These are phyloP conservation scores for Penicillium turbatum DNA, from an alignment of 495 filamentous ascomycete genomes.

Conservation along the genomic window DNA sequence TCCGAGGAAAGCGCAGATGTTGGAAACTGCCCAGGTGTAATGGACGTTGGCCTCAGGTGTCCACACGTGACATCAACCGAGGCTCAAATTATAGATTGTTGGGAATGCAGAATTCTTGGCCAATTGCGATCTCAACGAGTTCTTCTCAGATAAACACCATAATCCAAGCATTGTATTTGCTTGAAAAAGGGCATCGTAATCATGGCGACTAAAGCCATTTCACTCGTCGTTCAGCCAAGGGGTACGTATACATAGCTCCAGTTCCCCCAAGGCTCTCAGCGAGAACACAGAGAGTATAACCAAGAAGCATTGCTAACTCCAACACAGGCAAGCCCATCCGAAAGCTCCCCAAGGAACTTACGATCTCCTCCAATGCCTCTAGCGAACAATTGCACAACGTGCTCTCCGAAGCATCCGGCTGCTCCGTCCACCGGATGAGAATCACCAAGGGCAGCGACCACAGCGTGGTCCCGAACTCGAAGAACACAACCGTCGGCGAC, in stretches of 20 bases:
- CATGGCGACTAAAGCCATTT: slow-evolving; percentile 35
- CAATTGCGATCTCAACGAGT: slow-evolving; percentile 9
- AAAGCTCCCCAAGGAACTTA: slow-evolving; percentile 64
- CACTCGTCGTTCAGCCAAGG: slow-evolving; percentile 37
- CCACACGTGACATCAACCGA: slow-evolving; percentile 16
- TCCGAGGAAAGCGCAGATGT: neutral
- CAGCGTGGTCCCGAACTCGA: slow-evolving; percentile 62
- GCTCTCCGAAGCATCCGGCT: slow-evolving; percentile 51
- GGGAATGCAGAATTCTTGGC: slow-evolving; percentile 4
- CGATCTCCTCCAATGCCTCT: slow-evolving; percentile 55
- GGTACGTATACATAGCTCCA: slow-evolving; percentile 27
- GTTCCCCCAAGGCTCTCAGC: slow-evolving; percentile 1
- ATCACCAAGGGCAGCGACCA: slow-evolving; percentile 70
- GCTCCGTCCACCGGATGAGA: slow-evolving; percentile 58
- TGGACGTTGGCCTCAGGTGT: slow-evolving; percentile 14
- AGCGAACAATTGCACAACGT: slow-evolving; percentile 59
- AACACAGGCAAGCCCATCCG: slow-evolving; percentile 57
- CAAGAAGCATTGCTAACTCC: slow-evolving; percentile 1
- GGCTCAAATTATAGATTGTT: slow-evolving; percentile 8
- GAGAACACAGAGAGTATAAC: neutral
- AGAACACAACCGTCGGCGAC: slow-evolving; percentile 57
- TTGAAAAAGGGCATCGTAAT: neutral
- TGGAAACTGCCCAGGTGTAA: neutral
- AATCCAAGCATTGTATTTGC: neutral
- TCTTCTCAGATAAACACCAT: neutral